Percentiles rank a stretch among this genome's conserved stretches.
These are phyloP conservation scores for Apiospora arundinis DNA, from an alignment of 2,329 filamentous ascomycete species.

Conservation along the genomic window DNA sequence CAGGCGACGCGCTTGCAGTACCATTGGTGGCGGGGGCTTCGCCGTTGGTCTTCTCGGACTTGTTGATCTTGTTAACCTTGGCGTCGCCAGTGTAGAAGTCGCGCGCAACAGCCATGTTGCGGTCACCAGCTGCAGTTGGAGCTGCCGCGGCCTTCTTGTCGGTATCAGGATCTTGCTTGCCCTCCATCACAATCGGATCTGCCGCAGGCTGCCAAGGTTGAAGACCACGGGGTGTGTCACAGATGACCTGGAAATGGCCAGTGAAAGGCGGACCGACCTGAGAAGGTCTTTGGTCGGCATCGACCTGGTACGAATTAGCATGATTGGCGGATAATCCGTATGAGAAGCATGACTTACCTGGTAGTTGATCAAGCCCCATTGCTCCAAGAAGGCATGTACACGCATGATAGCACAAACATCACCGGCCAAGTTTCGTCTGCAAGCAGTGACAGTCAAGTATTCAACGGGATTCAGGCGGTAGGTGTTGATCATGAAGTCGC, in stretches of 20 bases:
- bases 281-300: slow-evolving; percentile 92
- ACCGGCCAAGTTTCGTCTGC: slow-evolving; percentile 90
- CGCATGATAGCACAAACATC: slow-evolving; percentile 99
- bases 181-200: slow-evolving; percentile 70
- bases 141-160: slow-evolving; percentile 74
- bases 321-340: slow-evolving; percentile 21
- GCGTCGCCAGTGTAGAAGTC: slow-evolving; percentile 95
- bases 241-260: slow-evolving; percentile 94
- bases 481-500: slow-evolving; percentile 99
- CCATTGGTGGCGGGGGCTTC: slow-evolving; percentile 74
- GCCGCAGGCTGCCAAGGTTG: slow-evolving; percentile 94
- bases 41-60: slow-evolving; percentile 77
- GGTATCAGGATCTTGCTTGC: slow-evolving; percentile 68
- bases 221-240: slow-evolving; percentile 91
- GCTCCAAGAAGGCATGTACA: slow-evolving; percentile 95
- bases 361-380: slow-evolving; percentile 99
- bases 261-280: slow-evolving; percentile 97
- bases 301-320: slow-evolving; percentile 69
- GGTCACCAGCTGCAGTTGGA: slow-evolving; percentile 74
- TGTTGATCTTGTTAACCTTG: slow-evolving; percentile 75
- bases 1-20: slow-evolving; percentile 48
- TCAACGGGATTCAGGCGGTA: slow-evolving; percentile 95
- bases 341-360: slow-evolving; percentile 66
- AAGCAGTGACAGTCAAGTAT: slow-evolving; percentile 96
- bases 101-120: slow-evolving; percentile 90